Evolutionary conservation across 768 basidiomycete genomes (phyloP).

Genomic region (Mycena pura): DNA sequence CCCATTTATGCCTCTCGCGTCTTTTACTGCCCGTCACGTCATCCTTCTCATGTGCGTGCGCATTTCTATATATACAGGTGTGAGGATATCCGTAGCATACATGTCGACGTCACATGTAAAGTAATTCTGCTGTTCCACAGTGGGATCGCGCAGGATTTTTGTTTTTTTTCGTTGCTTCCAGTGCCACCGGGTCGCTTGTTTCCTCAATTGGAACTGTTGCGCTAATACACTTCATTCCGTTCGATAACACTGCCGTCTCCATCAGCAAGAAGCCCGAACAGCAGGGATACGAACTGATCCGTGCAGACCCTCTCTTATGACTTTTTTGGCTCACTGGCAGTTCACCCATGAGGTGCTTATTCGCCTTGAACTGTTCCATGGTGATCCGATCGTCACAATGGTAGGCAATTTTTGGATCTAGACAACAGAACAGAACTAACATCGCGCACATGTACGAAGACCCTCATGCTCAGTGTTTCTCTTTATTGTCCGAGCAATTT

Average conservation of each 20-base stretch:
- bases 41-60: too few species aligned
- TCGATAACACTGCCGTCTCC: conserved; percentile 3
- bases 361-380: neutral
- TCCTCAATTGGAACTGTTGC: neutral
- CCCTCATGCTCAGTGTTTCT: neutral
- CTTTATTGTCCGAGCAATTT: neutral
- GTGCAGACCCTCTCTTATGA: conserved; percentile 3
- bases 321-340: conserved; percentile 2
- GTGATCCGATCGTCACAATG: neutral
- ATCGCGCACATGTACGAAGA: neutral
- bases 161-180: too few species aligned
- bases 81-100: too few species aligned
- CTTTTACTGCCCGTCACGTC: too few species aligned
- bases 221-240: conserved; percentile 9
- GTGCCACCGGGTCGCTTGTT: too few species aligned
- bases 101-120: too few species aligned
- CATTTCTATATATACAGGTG: too few species aligned
- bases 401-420: neutral
- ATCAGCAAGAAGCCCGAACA: conserved; percentile 5
- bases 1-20: too few species aligned
- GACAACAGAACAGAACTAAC: neutral
- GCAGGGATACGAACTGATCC: conserved; percentile 1
- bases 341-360: neutral
- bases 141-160: too few species aligned
- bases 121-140: too few species aligned